Percentiles rank a stretch among this genome's conserved stretches.
phyloP scores from a whole-genome alignment of 257 asterid genomes.

The Solanum lycopersicoides region DNA sequence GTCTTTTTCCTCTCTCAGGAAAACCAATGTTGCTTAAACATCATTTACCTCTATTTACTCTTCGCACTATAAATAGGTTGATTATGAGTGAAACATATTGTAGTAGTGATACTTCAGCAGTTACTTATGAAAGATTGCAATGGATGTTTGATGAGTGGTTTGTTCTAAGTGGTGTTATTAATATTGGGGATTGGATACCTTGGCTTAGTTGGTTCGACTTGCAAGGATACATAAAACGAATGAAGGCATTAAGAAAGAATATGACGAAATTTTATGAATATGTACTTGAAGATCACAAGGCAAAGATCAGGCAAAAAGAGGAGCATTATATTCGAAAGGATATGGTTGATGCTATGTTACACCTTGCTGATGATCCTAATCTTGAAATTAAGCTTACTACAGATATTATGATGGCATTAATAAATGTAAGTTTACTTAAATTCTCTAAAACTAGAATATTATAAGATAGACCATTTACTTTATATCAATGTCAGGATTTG shows the following conservation, averaged over 20 bases:
- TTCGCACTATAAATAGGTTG: background rate
- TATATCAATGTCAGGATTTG: background rate
- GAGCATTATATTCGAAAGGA: background rate
- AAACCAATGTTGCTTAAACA: background rate
- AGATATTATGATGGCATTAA: background rate
- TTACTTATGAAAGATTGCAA: background rate
- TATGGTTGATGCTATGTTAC: background rate
- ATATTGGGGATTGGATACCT: background rate
- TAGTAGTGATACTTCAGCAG: background rate
- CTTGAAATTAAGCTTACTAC: background rate
- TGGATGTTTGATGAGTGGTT: background rate
- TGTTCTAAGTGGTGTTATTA: background rate
- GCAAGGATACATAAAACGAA: background rate
- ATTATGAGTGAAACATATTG: background rate
- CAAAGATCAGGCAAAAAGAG: background rate
- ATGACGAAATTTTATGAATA: background rate
- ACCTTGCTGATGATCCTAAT: background rate
- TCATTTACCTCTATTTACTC: background rate
- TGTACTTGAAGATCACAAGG: background rate
- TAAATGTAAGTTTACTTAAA: background rate
- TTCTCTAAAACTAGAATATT: background rate
- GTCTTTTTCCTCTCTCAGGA: background rate
- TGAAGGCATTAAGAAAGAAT: background rate
- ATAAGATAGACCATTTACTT: no score
- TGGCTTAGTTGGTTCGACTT: background rate